Evolutionary conservation across 2,329 filamentous ascomycete species (phyloP).

Genomic region (Cercospora nicotianae): DNA sequence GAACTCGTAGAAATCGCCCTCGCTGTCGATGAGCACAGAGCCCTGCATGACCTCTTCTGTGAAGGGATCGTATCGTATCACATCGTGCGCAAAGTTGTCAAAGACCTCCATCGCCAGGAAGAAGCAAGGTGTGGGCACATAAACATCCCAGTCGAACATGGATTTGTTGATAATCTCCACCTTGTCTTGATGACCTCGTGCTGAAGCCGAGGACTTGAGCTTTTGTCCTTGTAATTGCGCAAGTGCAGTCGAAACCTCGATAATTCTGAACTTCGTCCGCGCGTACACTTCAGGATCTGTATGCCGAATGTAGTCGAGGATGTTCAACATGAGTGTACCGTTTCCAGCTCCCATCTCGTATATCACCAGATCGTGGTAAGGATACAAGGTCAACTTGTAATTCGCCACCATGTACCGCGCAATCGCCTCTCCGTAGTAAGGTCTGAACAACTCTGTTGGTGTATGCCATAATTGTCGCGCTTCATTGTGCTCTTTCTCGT

Average conservation of each 20-base stretch:
- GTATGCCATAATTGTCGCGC: slow-evolving; percentile 97
- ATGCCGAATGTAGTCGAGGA: slow-evolving; percentile 91
- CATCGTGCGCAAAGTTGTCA: slow-evolving; percentile 96
- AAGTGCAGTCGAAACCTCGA: slow-evolving; percentile 85
- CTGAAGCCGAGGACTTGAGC: slow-evolving; percentile 64
- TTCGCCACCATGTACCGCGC: slow-evolving; percentile 95
- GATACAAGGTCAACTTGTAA: slow-evolving; percentile 90
- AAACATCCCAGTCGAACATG: slow-evolving; percentile 89
- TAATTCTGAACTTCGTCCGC: slow-evolving; percentile 89
- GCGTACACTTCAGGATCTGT: slow-evolving; percentile 89
- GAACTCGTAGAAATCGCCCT: slow-evolving; percentile 93
- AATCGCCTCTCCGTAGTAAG: slow-evolving; percentile 95
- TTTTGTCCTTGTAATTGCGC: slow-evolving; percentile 75
- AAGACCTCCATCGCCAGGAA: slow-evolving; percentile 98
- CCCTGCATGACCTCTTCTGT: slow-evolving; percentile 86
- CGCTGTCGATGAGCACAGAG: slow-evolving; percentile 77
- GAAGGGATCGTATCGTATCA: slow-evolving; percentile 80
- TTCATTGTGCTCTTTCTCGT: slow-evolving; percentile 68
- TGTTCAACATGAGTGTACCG: slow-evolving; percentile 96
- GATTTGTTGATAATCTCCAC: slow-evolving; percentile 94
- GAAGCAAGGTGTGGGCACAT: slow-evolving; percentile 91
- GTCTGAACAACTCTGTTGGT: slow-evolving; percentile 92
- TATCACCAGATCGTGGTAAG: slow-evolving; percentile 94
- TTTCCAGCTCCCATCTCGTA: slow-evolving; percentile 99
- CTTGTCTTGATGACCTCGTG: slow-evolving; percentile 74